phyloP scores from a whole-genome alignment of 163 green algal genomes.

The Scenedesmus sp. region DNA sequence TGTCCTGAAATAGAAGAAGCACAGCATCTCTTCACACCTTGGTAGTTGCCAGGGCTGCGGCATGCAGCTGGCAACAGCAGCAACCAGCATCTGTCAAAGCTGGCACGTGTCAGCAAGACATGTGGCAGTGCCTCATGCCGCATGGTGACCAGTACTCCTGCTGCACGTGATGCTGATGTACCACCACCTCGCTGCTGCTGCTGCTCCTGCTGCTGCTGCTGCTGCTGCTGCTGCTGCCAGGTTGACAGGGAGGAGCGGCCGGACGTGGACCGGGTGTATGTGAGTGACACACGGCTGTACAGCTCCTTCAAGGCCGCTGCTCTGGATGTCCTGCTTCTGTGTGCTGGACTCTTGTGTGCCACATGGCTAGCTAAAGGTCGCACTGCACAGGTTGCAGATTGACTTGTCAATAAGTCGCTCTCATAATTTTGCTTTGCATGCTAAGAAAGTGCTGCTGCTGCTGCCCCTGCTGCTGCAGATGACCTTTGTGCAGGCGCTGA shows the following conservation, averaged over 20 bases:
- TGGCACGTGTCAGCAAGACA: too few relatives aligned
- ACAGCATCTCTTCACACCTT: too few relatives aligned
- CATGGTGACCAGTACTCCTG: too few relatives aligned
- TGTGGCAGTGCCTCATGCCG: too few relatives aligned
- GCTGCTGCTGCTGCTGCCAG: conserved; percentile 11
- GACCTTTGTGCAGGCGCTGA: conserved; percentile 75
- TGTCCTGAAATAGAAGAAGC: too few relatives aligned
- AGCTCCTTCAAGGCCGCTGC: not conserved
- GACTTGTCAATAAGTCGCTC: not conserved
- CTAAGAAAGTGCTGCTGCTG: not conserved
- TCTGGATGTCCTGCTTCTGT: too few relatives aligned
- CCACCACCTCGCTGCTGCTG: not conserved
- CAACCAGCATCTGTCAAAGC: too few relatives aligned
- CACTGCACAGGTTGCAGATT: not conserved
- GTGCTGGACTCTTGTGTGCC: too few relatives aligned
- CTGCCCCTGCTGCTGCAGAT: conserved; percentile 65
- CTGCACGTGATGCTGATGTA: too few relatives aligned
- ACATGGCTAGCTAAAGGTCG: not conserved
- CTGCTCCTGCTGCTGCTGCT: not conserved
- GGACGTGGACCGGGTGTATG: conserved; percentile 90
- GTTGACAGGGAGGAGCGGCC: conserved; percentile 90
- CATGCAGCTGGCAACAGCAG: too few relatives aligned
- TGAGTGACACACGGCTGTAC: conserved; percentile 48
- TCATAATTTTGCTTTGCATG: not conserved
- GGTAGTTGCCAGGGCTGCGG: too few relatives aligned